Percentiles rank a stretch among this genome's conserved stretches.
Evolutionary conservation across 257 asterid genomes (phyloP).

Genomic region (Solanum pinnatisectum): DNA sequence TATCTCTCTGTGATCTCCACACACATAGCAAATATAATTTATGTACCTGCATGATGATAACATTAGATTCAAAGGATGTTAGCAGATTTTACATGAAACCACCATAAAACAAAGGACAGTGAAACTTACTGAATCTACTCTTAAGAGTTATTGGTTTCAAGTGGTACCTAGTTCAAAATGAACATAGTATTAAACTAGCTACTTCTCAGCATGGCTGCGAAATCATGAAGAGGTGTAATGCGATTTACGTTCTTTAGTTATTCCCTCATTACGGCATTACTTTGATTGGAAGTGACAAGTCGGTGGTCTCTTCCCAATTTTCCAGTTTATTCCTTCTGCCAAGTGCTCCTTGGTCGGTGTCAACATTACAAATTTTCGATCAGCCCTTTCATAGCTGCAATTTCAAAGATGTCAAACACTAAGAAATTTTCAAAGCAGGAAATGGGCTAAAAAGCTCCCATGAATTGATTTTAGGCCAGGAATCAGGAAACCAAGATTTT

Average conservation of each 20-base stretch:
- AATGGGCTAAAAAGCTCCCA: not conserved
- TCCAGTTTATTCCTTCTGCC: conserved; percentile 84
- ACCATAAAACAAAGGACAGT: not conserved
- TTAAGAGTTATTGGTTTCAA: not conserved
- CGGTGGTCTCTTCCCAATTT: conserved; percentile 62
- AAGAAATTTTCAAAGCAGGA: not conserved
- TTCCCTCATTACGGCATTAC: not conserved
- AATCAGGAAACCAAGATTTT: not conserved
- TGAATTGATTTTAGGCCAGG: not conserved
- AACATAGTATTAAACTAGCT: not conserved
- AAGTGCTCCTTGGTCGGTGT: conserved; percentile 90
- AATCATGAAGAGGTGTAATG: not conserved
- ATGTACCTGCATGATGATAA: not conserved
- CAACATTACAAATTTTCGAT: conserved; percentile 84
- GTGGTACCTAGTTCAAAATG: not conserved
- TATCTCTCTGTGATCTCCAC: not conserved
- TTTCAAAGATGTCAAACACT: not conserved
- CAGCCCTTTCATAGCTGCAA: conserved; percentile 74
- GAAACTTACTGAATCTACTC: not conserved
- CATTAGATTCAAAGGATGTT: not conserved
- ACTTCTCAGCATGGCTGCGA: not conserved
- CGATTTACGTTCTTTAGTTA: not conserved
- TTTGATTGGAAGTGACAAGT: not conserved
- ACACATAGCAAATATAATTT: not conserved
- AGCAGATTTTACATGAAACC: not conserved